Evolutionary conservation across 2,329 filamentous ascomycete genomes (phyloP), one percentile per base, ranked within the genome.

Genomic region (Apiospora koreana): DNA sequence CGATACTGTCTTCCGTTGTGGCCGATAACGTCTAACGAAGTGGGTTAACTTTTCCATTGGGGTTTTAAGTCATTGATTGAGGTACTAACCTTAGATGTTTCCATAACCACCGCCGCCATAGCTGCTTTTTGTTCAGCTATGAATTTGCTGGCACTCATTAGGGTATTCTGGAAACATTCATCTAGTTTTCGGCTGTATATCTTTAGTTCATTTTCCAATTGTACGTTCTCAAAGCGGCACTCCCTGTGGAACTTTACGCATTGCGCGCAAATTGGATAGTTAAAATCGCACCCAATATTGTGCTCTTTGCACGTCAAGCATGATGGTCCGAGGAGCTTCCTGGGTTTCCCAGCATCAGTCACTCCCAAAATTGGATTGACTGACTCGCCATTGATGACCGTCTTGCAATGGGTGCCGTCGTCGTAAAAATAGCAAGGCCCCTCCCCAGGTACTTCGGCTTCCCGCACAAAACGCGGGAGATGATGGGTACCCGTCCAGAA

Each of bases 201-300:
- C n/a, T n/a, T n/a, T n/a, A n/a, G n/a, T n/a, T n/a, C 38, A 41
- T 41, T 9, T 12, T 9, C 38, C 14, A 2, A 2, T 4, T 8
- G 38, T 4, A 9, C 93, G 82, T 93, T 93, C 82, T 94, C 93
- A 78, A 94, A 94, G 81, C 92, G 92, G 87, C 95, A 97, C 23
- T 92, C 86, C 65, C 94, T 88, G 69, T 94, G 94, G 78, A 95
- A 95, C 83, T 97, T 97, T 79, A 96, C 92, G 80, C 95, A 98
- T 81, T 97, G 94, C 68, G 95, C 89, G 76, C 95, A 98, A 75
- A 94, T 94, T 46, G 93, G 93, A 74, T 90, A 92, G 75, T 95
- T 94, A 1, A 94, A 94, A 74, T 97, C 94, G 78, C 95, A 97
- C 81, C 97, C 97, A 83, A 98, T 97, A 86, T 97, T 98, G 89